A percentile compares a stretch with the other conserved stretches of the same genome.
Evolutionary conservation across 1,139 yeast species (phyloP).

Genomic region (Yamadazyma sp.): DNA sequence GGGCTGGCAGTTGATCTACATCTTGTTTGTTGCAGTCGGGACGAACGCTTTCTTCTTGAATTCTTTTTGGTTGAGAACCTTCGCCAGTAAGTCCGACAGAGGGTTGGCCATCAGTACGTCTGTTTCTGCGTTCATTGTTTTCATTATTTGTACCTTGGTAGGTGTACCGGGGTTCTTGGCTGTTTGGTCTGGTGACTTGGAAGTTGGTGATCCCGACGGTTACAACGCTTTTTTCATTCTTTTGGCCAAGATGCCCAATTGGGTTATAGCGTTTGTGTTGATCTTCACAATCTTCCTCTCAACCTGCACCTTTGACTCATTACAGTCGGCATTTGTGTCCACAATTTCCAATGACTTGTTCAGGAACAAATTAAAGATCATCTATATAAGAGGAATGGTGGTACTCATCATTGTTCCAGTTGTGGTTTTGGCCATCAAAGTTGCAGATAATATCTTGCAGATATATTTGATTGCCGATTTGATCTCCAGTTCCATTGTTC

Average conservation of each 20-base stretch:
- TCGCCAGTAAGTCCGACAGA: conserved; percentile 77
- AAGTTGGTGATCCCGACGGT: conserved; percentile 59
- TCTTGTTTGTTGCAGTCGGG: conserved; percentile 79
- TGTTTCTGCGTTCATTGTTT: conserved; percentile 67
- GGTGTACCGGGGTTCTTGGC: conserved; percentile 87
- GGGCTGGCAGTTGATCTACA: conserved; percentile 89
- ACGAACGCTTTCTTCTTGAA: conserved; percentile 90
- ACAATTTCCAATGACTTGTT: conserved; percentile 86
- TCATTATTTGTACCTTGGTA: conserved; percentile 64
- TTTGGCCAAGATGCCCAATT: conserved; percentile 72
- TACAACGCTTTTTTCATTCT: conserved; percentile 70
- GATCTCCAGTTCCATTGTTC: conserved; percentile 83
- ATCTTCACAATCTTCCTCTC: conserved; percentile 74
- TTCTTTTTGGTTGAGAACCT: conserved; percentile 93
- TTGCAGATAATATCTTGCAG: conserved; percentile 79
- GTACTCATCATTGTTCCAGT: conserved; percentile 78
- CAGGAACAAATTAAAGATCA: conserved; percentile 69
- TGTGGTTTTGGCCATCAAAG: conserved; percentile 77
- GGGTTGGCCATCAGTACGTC: conserved; percentile 77
- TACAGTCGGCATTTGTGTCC: conserved; percentile 88
- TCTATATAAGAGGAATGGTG: conserved; percentile 72
- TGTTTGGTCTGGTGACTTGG: conserved; percentile 81
- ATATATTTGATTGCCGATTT: conserved; percentile 90
- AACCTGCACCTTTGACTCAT: conserved; percentile 85
- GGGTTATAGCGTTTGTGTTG: conserved; percentile 83